Evolutionary conservation across 2,329 filamentous ascomycete species (phyloP).

Genomic region (Plenodomus tracheiphilus): DNA sequence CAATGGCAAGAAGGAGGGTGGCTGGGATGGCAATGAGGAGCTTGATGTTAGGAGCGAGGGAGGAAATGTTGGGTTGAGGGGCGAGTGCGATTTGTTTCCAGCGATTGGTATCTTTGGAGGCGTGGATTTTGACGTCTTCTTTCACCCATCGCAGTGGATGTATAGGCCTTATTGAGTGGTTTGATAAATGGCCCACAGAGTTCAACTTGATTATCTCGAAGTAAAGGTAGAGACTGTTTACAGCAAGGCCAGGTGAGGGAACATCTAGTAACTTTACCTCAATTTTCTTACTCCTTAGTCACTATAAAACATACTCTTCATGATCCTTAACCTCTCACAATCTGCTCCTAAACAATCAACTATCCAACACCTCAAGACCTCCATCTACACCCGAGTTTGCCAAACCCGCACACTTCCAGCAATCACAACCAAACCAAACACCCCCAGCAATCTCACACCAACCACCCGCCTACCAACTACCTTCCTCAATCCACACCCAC

Average conservation of each 20-base stretch:
- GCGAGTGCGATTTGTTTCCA: slow-evolving; percentile 70
- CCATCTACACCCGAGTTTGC: background rate
- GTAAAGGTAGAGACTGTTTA: background rate
- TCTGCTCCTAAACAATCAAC: background rate
- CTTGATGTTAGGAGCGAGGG: slow-evolving; percentile 67
- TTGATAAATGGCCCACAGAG: too few relatives aligned
- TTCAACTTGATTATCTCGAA: background rate
- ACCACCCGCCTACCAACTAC: background rate
- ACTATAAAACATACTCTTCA: background rate
- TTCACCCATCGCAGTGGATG: slow-evolving; percentile 63
- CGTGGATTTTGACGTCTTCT: slow-evolving; percentile 69
- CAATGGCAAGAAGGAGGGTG: slow-evolving; percentile 61
- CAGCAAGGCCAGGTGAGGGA: background rate
- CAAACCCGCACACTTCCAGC: background rate
- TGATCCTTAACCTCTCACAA: background rate
- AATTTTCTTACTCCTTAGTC: background rate
- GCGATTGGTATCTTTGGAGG: slow-evolving; percentile 71
- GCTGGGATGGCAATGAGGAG: slow-evolving; percentile 78
- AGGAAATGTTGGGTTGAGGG: slow-evolving; percentile 67
- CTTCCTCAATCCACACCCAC: background rate
- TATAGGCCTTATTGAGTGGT: slow-evolving; percentile 41
- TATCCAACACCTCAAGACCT: background rate
- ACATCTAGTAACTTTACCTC: background rate
- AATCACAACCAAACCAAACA: background rate
- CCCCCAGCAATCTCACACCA: too few relatives aligned